phyloP scores from a whole-genome alignment of 768 basidiomycete species.

The Termitomyces bulborhizus region DNA sequence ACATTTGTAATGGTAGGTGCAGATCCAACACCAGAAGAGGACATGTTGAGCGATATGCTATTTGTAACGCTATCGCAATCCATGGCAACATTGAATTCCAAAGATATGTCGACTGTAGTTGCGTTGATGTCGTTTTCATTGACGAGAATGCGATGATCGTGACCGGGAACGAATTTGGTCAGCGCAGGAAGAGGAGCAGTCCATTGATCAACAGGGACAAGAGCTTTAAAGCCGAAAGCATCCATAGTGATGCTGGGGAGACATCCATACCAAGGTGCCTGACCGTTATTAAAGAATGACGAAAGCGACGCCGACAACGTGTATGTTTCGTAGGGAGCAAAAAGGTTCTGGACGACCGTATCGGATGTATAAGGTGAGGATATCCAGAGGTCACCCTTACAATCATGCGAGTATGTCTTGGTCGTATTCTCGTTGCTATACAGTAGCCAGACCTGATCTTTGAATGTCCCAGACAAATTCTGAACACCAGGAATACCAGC shows the following conservation, averaged over 20 bases:
- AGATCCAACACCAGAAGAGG: constrained; percentile 57
- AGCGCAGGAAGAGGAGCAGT: constrained; percentile 62
- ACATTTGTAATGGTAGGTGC: constrained; percentile 45
- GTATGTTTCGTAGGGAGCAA: constrained; percentile 81
- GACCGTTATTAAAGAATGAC: constrained; percentile 52
- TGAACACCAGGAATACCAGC: constrained; percentile 55
- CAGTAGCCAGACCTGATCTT: constrained; percentile 75
- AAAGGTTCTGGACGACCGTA: constrained; percentile 62
- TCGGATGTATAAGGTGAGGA: constrained; percentile 67
- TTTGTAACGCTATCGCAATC: constrained; percentile 60
- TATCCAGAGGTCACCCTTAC: constrained; percentile 59
- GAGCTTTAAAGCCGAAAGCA: constrained; percentile 74
- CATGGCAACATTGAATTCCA: constrained; percentile 82
- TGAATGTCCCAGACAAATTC: constrained; percentile 50
- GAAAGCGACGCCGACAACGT: constrained; percentile 59
- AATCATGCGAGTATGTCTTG: constrained; percentile 56
- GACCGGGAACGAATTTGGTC: constrained; percentile 79
- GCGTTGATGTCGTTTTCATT: constrained; percentile 42
- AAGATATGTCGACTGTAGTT: constrained; percentile 54
- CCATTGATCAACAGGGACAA: constrained; percentile 70
- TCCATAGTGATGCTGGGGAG: constrained; percentile 58
- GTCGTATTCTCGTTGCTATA: constrained; percentile 84
- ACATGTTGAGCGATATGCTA: constrained; percentile 61
- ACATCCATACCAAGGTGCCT: constrained; percentile 72
- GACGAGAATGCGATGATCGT: constrained; percentile 67